These are phyloP conservation scores for Bimuria novae-zelandiae DNA, from an alignment of 2,329 filamentous ascomycete species.

Conservation along the genomic window DNA sequence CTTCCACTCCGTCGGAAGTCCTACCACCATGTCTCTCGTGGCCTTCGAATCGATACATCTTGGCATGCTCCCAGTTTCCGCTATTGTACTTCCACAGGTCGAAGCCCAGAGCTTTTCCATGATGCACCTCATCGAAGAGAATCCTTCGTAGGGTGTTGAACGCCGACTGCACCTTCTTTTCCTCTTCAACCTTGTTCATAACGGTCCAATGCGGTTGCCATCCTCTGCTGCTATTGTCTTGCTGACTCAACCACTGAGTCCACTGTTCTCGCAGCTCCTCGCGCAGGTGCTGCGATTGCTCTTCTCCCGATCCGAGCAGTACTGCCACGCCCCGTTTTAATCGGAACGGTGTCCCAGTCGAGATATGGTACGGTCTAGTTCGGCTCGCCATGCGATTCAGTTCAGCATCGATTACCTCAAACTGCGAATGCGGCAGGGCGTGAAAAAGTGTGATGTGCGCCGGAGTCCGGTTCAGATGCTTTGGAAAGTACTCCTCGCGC, in stretches of 20 bases:
- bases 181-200: conserved; percentile 54
- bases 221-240: conserved; percentile 46
- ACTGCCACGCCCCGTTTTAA: conserved; percentile 51
- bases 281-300: conserved; percentile 43
- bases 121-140: conserved; percentile 36
- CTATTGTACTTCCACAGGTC: conserved; percentile 50
- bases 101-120: conserved; percentile 45
- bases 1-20: not conserved
- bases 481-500: conserved; percentile 49
- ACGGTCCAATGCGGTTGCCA: conserved; percentile 52
- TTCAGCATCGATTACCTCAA: conserved; percentile 40
- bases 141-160: conserved; percentile 41
- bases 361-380: conserved; percentile 44
- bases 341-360: conserved; percentile 46
- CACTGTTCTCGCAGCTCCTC: conserved; percentile 42
- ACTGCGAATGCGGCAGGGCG: conserved; percentile 49
- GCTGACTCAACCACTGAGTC: conserved; percentile 47
- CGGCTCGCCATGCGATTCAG: conserved; percentile 34
- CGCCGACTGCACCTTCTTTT: conserved; percentile 43
- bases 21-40: not conserved
- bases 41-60: conserved; percentile 41
- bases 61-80: conserved; percentile 48
- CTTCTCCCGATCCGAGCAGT: conserved; percentile 38
- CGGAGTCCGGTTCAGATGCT: conserved; percentile 48
- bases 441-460: conserved; percentile 54